Base-by-base conservation (phyloP, 805 yeast species). In the Monosporozyma aquatica region DNA sequence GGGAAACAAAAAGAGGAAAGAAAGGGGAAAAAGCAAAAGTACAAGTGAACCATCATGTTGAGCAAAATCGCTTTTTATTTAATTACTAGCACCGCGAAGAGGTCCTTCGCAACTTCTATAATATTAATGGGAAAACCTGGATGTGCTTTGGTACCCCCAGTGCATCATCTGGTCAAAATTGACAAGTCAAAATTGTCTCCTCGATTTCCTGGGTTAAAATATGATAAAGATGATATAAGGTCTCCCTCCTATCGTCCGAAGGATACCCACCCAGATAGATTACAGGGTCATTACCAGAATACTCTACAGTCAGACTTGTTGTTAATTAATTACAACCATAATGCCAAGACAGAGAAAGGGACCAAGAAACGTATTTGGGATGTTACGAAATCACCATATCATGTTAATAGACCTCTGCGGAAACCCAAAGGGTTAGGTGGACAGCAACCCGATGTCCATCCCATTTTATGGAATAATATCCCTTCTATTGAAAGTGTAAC, bases 111-210 rank as follows among this genome's bases (percentile, higher is more conserved):
- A 33, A 43, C 49, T 29, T 53, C 47, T 62, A 66, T 59, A 47
- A 67, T 52, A 40, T 65, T 55, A 29, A 26, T 27, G 11, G 65
- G 64, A 44, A 73, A 66, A 60, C 73, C 73, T 39, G 82, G 78
- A 24, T 76, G 74, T 61, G 82, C 94, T 30, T 74, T 85, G 40
- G 89, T 86, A 28, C 76, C 82, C 40, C 97, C 98, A 1, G 94
- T 90, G 13, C 98, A 92, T 62, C 98, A 92, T 64, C 72, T 76
- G 46, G 84, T 90, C 35, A 77, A 76, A 50, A 78, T 86, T 56
- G 73, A 76, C 54, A 92, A 92, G 62, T 66, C 78, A 29, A 75
- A 75, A 42, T 72, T 90, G 39, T 81, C 89, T 28, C 29, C 90
- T 44, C 70, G 80, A 46, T 83, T 80, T 62, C 77, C 82, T 41